Percentiles rank a stretch among this genome's conserved stretches.
phyloP scores from a whole-genome alignment of 208 protist genomes.

The Acanthamoeba lugdunensis region DNA sequence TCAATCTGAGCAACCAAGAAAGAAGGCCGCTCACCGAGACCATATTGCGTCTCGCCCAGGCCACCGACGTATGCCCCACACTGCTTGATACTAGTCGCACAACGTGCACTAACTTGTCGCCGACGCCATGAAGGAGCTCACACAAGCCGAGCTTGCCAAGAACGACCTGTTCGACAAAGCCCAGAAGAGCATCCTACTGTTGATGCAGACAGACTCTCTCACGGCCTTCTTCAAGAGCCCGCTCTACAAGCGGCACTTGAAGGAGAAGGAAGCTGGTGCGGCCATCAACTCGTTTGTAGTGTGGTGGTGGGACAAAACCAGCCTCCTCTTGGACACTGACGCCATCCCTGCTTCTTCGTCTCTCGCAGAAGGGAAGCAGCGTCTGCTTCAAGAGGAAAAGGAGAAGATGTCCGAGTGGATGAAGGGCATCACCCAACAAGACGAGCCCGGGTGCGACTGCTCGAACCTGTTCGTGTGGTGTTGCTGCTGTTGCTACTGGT shows the following conservation, averaged over 20 bases:
- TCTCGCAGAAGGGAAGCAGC: background rate
- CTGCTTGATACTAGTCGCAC: background rate
- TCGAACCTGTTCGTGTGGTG: background rate
- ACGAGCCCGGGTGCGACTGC: background rate
- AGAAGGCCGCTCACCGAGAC: background rate
- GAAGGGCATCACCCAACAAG: background rate
- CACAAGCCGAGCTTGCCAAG: background rate
- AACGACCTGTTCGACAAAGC: background rate
- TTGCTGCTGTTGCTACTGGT: constrained; percentile 15
- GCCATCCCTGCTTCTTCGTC: background rate
- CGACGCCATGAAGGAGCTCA: background rate
- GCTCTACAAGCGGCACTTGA: background rate
- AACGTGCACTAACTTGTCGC: background rate
- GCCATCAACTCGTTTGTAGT: background rate
- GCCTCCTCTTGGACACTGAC: background rate
- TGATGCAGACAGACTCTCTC: constrained; percentile 3
- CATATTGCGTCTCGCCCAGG: background rate
- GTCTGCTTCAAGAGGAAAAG: constrained; percentile 18
- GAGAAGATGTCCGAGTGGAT: background rate
- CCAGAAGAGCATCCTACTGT: background rate
- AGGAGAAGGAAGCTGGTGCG: background rate
- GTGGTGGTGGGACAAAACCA: background rate
- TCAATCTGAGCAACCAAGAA: background rate
- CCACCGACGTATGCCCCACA: background rate
- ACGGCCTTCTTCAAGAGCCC: background rate